Base-by-base conservation (phyloP, 164 flowering plant species). In the Dillenia turbinata region DNA sequence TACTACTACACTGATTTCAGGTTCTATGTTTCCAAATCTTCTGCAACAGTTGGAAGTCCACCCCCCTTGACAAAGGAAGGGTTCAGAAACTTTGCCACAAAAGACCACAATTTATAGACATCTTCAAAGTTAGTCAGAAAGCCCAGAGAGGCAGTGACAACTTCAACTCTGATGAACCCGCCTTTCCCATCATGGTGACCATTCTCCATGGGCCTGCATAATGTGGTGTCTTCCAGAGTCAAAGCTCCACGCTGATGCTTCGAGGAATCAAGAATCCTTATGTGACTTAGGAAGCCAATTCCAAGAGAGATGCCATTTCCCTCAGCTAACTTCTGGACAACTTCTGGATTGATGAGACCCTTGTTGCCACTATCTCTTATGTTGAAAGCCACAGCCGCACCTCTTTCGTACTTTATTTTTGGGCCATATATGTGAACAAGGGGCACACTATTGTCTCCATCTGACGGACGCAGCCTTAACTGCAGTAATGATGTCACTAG, bases 381-480 rank as follows among this genome's bases (percentile, higher is more conserved):
- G 57, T 89, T 92, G 78, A 92, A 92, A 7, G 98, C 94, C 59
- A 92, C 85, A 9, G 98, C 82, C 17, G 92, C 92, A 63, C 98
- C 98, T 43, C 98, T 81, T 71, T 92, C 96, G 26, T 89, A 92
- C 61, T 92, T 89, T n/a, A 92, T 89, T 61, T 89, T 92, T 0
- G 98, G 98, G 45, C 98, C 98, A 69, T 89, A 92, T 10, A 92
- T 89, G 52, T 79, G 84, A 62, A 92, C 89, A 44, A 92, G 90
- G 59, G 75, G 80, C 40, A 62, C 67, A 10, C 62, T 70, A 17
- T 62, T 53, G 12, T 65, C 72, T 16, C 75, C 87, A 61, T 81
- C 77, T 45, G 83, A 67, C 64, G 74, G 69, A 9, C 83, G 82
- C 19, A 86, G 66, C 66, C 87, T 84, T 13, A 92, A 69, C 56